Evolutionary conservation across 192 early-diverging fungal genomes (phyloP), one percentile per base, ranked within the genome.

Genomic region (Linnemannia hyalina): DNA sequence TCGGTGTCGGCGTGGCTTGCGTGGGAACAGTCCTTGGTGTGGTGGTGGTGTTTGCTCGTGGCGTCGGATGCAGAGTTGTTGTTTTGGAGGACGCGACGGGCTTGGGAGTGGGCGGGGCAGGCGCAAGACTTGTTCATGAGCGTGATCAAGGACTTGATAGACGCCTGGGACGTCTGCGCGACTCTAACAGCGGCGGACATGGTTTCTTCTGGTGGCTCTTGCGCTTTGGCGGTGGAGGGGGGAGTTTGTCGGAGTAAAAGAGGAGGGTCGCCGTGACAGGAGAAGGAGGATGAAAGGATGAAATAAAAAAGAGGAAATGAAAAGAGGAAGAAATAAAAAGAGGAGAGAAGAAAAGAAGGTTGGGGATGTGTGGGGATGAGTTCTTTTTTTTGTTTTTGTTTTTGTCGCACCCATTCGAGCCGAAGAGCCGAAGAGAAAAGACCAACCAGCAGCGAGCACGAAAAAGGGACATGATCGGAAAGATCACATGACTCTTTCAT

Each of bases 81-180:
- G 44, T 42, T 74, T 57, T 78, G 75, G 32, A 81, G 22, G 18
- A 80, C 73, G 29, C 60, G 60, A 32, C 84, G 84, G 32, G 84
- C 84, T 11, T 80, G 44, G 7, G 84, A 86, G 55, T 86, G 84
- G 11, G 84, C 84, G 1, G 84, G 84, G 10, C 84, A 86, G 68
- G 84, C 75, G 71, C 84, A 86, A 35, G 84, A 86, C 84, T 81
- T 86, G 76, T 86, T 86, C 84, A 86, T 86, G 49, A 86, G 84
- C 41, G 84, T 75, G 72, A 86, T 86, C 79, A 86, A 41, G 36
- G 84, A 86, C 80, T 73, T 86, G 84, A 86, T 81, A 47, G 84
- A 81, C 70, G 75, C 68, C 70, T 79, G 75, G 0, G 84, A 86
- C 70, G 16, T 73, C 29, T 86, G 84, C 11, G 84, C 84, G 35